phyloP scores from a whole-genome alignment of 495 filamentous ascomycete genomes.

The Penicillium coffeae region DNA sequence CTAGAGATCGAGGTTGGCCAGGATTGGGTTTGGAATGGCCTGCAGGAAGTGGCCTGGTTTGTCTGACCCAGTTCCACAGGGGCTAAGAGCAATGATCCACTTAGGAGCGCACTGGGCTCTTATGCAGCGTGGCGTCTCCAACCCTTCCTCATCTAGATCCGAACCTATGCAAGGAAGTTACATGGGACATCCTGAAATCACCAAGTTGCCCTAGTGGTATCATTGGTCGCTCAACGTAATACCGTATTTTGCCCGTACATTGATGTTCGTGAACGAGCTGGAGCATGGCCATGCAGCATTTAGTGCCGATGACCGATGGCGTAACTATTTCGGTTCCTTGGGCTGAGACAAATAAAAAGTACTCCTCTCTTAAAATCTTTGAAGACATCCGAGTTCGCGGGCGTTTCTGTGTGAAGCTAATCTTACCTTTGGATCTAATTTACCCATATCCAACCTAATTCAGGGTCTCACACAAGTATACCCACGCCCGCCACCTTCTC shows the following conservation, averaged over 20 bases:
- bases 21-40: neutral
- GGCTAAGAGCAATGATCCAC: conserved; percentile 7
- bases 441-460: conserved; percentile 10
- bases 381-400: conserved; percentile 18
- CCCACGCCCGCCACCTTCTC: neutral
- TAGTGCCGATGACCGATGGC: conserved; percentile 21
- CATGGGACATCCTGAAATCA: conserved; percentile 19
- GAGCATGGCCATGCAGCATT: conserved; percentile 26
- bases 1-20: neutral
- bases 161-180: conserved; percentile 31
- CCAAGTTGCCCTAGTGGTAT: conserved; percentile 2
- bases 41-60: neutral
- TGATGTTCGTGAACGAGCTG: conserved; percentile 17
- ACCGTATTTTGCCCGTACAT: conserved; percentile 16
- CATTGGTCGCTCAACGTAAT: conserved; percentile 10
- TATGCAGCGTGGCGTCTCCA: conserved; percentile 14
- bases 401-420: conserved; percentile 3
- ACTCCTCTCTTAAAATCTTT: conserved; percentile 23
- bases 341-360: conserved; percentile 11
- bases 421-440: conserved; percentile 18
- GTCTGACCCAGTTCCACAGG: conserved; percentile 25
- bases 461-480: conserved; percentile 1
- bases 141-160: conserved; percentile 22
- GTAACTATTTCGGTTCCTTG: conserved; percentile 16
- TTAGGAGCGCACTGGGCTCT: conserved; percentile 5